Evolutionary conservation across 306 rosid genomes (phyloP).

Genomic region (Phaseolus lunatus): DNA sequence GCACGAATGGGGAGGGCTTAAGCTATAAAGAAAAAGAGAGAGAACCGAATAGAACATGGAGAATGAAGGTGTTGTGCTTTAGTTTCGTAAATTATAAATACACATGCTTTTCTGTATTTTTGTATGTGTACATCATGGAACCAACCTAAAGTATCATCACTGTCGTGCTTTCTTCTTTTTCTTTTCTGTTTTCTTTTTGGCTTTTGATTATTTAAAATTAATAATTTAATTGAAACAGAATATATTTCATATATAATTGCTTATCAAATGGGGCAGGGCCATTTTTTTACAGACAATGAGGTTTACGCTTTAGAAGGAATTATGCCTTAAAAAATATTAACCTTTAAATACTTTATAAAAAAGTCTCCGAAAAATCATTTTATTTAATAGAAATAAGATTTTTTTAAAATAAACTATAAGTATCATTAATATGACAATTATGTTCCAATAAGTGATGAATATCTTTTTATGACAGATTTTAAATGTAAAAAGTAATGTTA

Average conservation of each 20-base stretch:
- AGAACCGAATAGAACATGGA: not conserved
- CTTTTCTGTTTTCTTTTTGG: constrained; percentile 14
- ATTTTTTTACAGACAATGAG: too few relatives aligned
- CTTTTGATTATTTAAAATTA: constrained; percentile 13
- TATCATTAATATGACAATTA: too few relatives aligned
- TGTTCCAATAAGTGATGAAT: too few relatives aligned
- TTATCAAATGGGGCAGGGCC: not conserved
- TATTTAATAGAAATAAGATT: not conserved
- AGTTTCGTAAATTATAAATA: not conserved
- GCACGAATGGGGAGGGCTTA: not conserved
- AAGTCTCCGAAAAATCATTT: not conserved
- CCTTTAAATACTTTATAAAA: not conserved
- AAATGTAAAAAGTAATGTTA: not conserved
- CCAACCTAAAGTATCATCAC: constrained; percentile 5
- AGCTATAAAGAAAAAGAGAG: constrained; percentile 23
- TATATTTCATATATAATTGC: constrained; percentile 7
- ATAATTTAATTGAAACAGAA: constrained; percentile 12
- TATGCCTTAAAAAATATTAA: not conserved
- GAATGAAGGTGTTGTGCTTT: constrained; percentile 13
- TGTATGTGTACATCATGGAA: not conserved
- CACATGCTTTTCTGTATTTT: constrained; percentile 8
- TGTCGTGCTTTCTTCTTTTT: constrained; percentile 15
- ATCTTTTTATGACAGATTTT: too few relatives aligned
- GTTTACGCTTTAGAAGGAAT: too few relatives aligned
- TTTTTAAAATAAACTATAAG: too few relatives aligned